phyloP scores from a whole-genome alignment of 306 rosid genomes.

The Begonia fuchsioides region DNA sequence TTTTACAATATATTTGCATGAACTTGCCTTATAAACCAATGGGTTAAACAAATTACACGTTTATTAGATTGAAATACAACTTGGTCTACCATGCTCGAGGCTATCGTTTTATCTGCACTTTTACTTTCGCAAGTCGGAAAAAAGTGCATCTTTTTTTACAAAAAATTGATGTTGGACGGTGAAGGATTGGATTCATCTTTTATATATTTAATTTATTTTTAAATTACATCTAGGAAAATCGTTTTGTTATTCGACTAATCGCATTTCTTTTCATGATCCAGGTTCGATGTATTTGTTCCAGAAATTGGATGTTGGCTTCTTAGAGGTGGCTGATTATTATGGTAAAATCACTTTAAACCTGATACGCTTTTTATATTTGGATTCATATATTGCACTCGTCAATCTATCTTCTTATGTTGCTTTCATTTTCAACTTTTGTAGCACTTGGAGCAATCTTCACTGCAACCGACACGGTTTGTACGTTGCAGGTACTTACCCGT shows the following conservation, averaged over 20 bases:
- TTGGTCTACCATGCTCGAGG: too few species aligned
- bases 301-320: conserved; percentile 32
- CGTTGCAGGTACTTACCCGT: conserved; percentile 31
- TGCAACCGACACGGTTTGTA: conserved; percentile 59
- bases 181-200: too few species aligned
- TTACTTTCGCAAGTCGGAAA: too few species aligned
- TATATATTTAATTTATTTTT: too few species aligned
- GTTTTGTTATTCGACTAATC: too few species aligned
- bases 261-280: conserved; percentile 10
- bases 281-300: conserved; percentile 35
- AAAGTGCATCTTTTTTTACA: too few species aligned
- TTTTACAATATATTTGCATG: not conserved
- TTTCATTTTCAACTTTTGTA: conserved; percentile 10
- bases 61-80: too few species aligned
- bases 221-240: too few species aligned
- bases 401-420: not conserved
- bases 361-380: conserved; percentile 3
- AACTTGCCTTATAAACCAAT: too few species aligned
- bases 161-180: too few species aligned
- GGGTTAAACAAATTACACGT: too few species aligned
- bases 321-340: conserved; percentile 37
- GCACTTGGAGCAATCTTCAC: conserved; percentile 65
- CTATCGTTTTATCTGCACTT: too few species aligned
- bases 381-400: not conserved
- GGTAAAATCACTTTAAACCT: conserved; percentile 22